Evolutionary conservation across 1,284 basidiomycete genomes (phyloP).

Genomic region (Austroboletus novae-zelandiae): DNA sequence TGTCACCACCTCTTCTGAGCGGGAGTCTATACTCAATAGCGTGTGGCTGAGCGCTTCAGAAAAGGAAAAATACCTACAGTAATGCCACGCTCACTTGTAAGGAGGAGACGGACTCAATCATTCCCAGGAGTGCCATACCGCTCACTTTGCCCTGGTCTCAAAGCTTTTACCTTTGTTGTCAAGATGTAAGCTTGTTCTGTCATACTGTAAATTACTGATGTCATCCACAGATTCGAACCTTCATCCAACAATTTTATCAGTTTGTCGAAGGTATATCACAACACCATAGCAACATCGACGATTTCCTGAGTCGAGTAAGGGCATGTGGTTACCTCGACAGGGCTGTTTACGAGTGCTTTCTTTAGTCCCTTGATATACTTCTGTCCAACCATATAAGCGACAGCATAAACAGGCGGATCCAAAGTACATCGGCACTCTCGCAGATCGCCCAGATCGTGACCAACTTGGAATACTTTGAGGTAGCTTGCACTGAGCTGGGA

Average conservation of each 20-base stretch:
- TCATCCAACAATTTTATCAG: conserved; percentile 95
- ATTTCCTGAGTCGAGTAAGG: conserved; percentile 83
- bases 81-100: conserved; percentile 23
- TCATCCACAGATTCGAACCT: conserved; percentile 70
- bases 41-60: conserved; percentile 85
- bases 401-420: conserved; percentile 71
- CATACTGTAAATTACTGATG: not conserved
- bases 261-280: conserved; percentile 95
- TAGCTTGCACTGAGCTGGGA: conserved; percentile 85
- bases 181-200: conserved; percentile 59
- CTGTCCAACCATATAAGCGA: conserved; percentile 81
- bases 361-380: conserved; percentile 83
- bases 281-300: conserved; percentile 90
- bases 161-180: conserved; percentile 92
- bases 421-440: conserved; percentile 77
- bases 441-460: conserved; percentile 95
- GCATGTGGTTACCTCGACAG: not conserved
- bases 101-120: conserved; percentile 6
- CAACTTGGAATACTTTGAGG: conserved; percentile 91
- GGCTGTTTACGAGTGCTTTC: conserved; percentile 5
- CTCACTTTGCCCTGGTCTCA: conserved; percentile 91
- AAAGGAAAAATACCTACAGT: conserved; percentile 63
- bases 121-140: conserved; percentile 64
- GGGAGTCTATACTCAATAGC: conserved; percentile 74
- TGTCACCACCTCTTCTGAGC: conserved; percentile 69